Percentiles rank a stretch among this genome's conserved stretches.
Evolutionary conservation across 371 early-diverging fungal species (phyloP).

Genomic region (Chytridium lagenaria): DNA sequence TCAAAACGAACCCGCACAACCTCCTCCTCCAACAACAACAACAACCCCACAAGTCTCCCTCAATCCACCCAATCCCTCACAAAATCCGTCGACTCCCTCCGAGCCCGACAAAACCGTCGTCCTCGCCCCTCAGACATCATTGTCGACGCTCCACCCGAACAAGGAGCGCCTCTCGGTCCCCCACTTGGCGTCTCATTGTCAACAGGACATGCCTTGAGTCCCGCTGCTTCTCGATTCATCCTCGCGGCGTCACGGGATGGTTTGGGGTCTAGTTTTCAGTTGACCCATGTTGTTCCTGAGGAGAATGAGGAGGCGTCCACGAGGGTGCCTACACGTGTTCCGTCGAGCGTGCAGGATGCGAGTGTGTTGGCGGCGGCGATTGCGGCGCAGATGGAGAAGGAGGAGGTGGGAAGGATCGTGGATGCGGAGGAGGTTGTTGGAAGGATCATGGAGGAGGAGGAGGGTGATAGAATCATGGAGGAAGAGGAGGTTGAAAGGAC

Average conservation of each 20-base stretch:
- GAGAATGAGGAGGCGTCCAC: constrained; percentile 37
- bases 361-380: not conserved
- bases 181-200: not conserved
- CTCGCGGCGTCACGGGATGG: not conserved
- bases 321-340: constrained; percentile 3
- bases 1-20: no score
- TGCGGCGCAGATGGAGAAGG: not conserved
- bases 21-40: no score
- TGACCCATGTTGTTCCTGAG: constrained; percentile 37
- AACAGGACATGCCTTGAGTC: constrained; percentile 14
- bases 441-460: not conserved
- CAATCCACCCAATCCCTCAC: not conserved
- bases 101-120: no score
- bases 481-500: not conserved
- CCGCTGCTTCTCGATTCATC: not conserved
- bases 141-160: no score
- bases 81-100: constrained; percentile 13
- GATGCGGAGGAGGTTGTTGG: not conserved
- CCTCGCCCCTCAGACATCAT: no score
- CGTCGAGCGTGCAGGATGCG: not conserved
- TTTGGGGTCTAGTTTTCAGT: constrained; percentile 34
- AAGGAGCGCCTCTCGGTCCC: no score
- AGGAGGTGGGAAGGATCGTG: not conserved
- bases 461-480: constrained; percentile 3
- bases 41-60: not conserved